Evolutionary conservation across 202 grass and related monocot genomes (phyloP).

Genomic region (Brachypodium distachyon): DNA sequence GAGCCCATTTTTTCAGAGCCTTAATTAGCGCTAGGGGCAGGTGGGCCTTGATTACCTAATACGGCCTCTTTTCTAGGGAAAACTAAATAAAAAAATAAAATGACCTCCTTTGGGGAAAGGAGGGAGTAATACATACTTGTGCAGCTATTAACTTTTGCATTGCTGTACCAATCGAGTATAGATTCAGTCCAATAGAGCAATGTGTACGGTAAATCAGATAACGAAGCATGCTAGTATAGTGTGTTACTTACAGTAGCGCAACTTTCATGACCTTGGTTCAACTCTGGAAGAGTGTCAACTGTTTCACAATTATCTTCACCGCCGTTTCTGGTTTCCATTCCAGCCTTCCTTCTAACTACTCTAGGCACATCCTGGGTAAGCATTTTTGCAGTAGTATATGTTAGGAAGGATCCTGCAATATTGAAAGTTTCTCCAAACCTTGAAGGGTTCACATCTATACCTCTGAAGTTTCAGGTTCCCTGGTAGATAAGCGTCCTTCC

Average conservation of each 20-base stretch:
- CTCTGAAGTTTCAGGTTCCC: conserved; percentile 33
- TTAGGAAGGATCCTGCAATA: conserved; percentile 13
- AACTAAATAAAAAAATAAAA: no score
- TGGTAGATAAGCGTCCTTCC: conserved; percentile 27
- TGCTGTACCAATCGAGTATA: neutral
- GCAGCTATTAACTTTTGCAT: neutral
- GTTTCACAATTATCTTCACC: conserved; percentile 14
- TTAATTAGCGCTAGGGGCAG: no score
- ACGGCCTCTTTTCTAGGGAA: no score
- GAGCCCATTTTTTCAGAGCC: no score
- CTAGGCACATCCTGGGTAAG: conserved; percentile 32
- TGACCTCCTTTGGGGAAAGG: no score
- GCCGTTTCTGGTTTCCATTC: conserved; percentile 19
- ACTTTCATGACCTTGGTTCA: conserved; percentile 26
- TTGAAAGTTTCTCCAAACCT: conserved; percentile 8
- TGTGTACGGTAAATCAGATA: neutral
- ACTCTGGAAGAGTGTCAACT: conserved; percentile 16
- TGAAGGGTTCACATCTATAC: conserved; percentile 20
- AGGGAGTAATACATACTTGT: neutral
- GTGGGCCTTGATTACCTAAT: no score
- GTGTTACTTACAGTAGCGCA: conserved; percentile 25
- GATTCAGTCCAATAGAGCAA: neutral
- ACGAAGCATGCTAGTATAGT: neutral
- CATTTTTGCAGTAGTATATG: neutral
- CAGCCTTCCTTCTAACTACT: conserved; percentile 25